Percentiles rank a stretch among this genome's conserved stretches.
Evolutionary conservation across 1,284 basidiomycete genomes (phyloP).

Genomic region (Apiotrichum domesticum): DNA sequence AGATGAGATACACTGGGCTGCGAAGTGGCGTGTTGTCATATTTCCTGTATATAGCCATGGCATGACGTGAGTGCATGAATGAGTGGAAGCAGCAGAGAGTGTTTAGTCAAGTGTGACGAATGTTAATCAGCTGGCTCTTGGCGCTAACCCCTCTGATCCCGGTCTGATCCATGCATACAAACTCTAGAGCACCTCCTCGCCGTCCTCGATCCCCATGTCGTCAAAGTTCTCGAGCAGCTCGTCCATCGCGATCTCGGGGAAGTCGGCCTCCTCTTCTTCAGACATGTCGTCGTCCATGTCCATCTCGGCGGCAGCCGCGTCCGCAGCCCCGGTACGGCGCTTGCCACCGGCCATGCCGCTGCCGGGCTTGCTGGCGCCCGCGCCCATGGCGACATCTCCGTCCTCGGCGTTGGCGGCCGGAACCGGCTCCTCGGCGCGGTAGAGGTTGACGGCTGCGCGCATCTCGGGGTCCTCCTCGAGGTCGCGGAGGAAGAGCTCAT

Average conservation of each 20-base stretch:
- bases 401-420: conserved; percentile 39
- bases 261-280: conserved; percentile 77
- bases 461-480: conserved; percentile 95
- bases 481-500: conserved; percentile 91
- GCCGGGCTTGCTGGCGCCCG: conserved; percentile 46
- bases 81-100: too few species aligned
- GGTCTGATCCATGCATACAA: neutral
- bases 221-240: conserved; percentile 92
- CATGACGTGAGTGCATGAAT: too few species aligned
- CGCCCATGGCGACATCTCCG: conserved; percentile 38
- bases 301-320: conserved; percentile 56
- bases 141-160: too few species aligned
- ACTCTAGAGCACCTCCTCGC: conserved; percentile 2
- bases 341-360: conserved; percentile 53
- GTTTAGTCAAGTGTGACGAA: too few species aligned
- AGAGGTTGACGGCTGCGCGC: conserved; percentile 81
- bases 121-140: too few species aligned
- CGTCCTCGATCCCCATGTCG: conserved; percentile 45
- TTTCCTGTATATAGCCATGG: too few species aligned
- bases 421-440: conserved; percentile 54
- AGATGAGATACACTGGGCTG: too few species aligned
- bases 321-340: conserved; percentile 43
- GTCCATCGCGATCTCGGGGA: conserved; percentile 79
- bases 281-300: conserved; percentile 56
- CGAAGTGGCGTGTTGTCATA: too few species aligned